phyloP scores from a whole-genome alignment of 2,329 filamentous ascomycete genomes.

The Lasiodiplodia gonubiensis region DNA sequence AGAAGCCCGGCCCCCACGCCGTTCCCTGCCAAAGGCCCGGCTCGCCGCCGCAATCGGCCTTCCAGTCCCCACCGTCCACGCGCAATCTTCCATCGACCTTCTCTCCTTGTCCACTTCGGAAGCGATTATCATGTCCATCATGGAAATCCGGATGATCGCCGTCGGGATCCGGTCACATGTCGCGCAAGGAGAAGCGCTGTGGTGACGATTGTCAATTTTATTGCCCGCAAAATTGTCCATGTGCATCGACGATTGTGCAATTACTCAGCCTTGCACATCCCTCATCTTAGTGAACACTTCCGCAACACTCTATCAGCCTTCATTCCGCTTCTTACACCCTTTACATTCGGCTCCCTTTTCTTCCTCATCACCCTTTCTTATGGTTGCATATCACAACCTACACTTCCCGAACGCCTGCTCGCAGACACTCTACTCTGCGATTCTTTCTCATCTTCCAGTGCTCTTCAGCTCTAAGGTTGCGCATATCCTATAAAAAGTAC shows the following conservation, averaged over 20 bases:
- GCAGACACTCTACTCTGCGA: not conserved
- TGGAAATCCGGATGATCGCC: slow-evolving; percentile 1
- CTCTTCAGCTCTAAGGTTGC: not conserved
- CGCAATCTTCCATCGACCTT: slow-evolving; percentile 12
- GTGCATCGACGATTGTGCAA: not conserved
- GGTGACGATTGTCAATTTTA: not conserved
- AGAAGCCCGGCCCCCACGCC: not conserved
- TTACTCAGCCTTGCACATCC: not conserved
- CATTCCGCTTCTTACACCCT: not conserved
- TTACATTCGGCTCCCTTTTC: not conserved
- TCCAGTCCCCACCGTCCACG: not conserved
- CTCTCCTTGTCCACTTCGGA: not conserved
- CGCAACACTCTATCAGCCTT: not conserved
- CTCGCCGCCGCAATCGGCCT: slow-evolving; percentile 12
- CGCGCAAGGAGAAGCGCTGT: not conserved
- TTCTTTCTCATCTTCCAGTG: not conserved
- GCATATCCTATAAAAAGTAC: not conserved
- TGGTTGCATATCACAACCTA: not conserved
- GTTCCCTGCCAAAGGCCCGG: slow-evolving; percentile 1
- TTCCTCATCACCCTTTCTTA: not conserved
- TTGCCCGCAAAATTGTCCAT: not conserved
- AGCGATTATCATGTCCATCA: not conserved
- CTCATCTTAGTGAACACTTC: too few relatives aligned
- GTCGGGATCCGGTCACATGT: not conserved
- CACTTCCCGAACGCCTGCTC: not conserved